Evolutionary conservation across 2,329 filamentous ascomycete species (phyloP).

Genomic region (Pseudonectria foliicola): DNA sequence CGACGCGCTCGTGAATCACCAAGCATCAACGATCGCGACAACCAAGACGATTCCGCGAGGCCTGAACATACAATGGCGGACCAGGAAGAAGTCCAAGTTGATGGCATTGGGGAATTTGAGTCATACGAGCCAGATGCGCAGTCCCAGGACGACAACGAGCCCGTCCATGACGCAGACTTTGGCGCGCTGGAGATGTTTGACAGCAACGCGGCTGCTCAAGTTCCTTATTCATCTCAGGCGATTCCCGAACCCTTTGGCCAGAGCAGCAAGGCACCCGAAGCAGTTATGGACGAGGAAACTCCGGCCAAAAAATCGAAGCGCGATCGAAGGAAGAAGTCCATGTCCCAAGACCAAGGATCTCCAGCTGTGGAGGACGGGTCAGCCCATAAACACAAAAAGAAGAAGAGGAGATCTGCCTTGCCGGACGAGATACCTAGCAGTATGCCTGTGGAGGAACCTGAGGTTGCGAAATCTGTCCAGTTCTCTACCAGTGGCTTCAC

Average conservation of each 20-base stretch:
- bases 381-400: conserved; percentile 19
- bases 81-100: conserved; percentile 15
- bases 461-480: conserved; percentile 6
- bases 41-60: conserved; percentile 11
- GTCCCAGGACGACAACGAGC: conserved; percentile 12
- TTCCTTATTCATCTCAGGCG: conserved; percentile 24
- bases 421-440: conserved; percentile 16
- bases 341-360: conserved; percentile 10
- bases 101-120: conserved; percentile 19
- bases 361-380: conserved; percentile 10
- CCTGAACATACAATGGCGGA: conserved; percentile 16
- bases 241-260: conserved; percentile 8
- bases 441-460: conserved; percentile 5
- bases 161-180: conserved; percentile 25
- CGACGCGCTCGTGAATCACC: conserved; percentile 10
- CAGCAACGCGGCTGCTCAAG: conserved; percentile 25
- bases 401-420: conserved; percentile 17
- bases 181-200: conserved; percentile 32
- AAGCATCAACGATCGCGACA: conserved; percentile 10
- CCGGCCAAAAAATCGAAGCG: conserved; percentile 23
- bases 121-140: conserved; percentile 18
- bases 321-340: conserved; percentile 22
- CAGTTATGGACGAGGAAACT: conserved; percentile 22
- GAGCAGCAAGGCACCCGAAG: conserved; percentile 19
- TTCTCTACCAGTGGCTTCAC: conserved; percentile 5